A percentile compares a stretch with the other conserved stretches of the same genome.
Evolutionary conservation across 768 basidiomycete genomes (phyloP).

Genomic region (Kwoniella mangroviensis): DNA sequence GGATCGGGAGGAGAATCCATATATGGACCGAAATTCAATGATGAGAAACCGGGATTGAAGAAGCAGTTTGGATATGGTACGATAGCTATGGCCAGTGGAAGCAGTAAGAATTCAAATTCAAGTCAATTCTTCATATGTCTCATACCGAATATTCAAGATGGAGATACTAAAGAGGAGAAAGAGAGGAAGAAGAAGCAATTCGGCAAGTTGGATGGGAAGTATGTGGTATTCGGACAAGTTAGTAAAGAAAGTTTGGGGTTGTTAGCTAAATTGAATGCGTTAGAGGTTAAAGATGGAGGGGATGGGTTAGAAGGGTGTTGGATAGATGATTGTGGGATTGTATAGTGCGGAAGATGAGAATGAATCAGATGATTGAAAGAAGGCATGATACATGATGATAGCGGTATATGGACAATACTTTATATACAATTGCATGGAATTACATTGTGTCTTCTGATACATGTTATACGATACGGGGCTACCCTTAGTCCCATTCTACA

Average conservation of each 20-base stretch:
- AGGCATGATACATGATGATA: conserved; percentile 65
- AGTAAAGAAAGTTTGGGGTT: not conserved
- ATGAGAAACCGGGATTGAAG: conserved; percentile 4
- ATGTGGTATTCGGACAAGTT: conserved; percentile 3
- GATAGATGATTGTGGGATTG: conserved; percentile 8
- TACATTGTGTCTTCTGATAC: too few species aligned
- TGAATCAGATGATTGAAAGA: conserved; percentile 35
- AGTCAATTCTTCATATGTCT: conserved; percentile 8
- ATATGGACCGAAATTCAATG: conserved; percentile 4
- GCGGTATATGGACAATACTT: too few species aligned
- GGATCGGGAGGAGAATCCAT: conserved; percentile 7
- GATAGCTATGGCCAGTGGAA: not conserved
- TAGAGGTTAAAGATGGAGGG: not conserved
- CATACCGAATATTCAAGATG: not conserved
- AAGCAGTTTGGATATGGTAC: not conserved
- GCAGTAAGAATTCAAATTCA: conserved; percentile 6
- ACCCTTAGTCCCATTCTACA: too few species aligned
- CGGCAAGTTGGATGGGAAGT: conserved; percentile 8
- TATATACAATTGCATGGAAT: too few species aligned
- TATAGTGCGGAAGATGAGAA: not conserved
- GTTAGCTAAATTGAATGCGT: not conserved
- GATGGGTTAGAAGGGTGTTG: not conserved
- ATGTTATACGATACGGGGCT: too few species aligned
- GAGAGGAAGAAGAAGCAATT: not conserved
- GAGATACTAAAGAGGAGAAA: conserved; percentile 1